Percentiles rank a stretch among this genome's conserved stretches.
Evolutionary conservation across 192 early-diverging fungal genomes (phyloP).

Genomic region (Coemansia sp.): DNA sequence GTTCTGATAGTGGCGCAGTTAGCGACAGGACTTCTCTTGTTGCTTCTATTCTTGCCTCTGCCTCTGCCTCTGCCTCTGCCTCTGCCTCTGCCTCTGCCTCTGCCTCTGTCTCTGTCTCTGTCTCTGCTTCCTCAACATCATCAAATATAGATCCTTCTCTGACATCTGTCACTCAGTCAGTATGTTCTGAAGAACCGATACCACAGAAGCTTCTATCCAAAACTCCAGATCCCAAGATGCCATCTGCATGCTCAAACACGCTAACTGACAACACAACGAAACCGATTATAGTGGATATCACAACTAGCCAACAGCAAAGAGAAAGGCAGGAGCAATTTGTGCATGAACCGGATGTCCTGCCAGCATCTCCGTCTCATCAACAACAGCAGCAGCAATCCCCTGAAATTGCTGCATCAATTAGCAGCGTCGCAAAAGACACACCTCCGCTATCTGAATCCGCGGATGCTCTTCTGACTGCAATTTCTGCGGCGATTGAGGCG

Average conservation of each 20-base stretch:
- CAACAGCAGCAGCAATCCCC: neutral
- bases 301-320: neutral
- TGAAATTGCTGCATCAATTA: neutral
- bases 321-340: neutral
- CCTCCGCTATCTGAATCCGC: neutral
- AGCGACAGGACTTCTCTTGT: too few relatives aligned
- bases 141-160: neutral
- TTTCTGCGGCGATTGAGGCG: neutral
- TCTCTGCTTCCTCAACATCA: neutral
- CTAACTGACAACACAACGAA: neutral
- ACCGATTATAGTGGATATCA: neutral
- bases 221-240: neutral
- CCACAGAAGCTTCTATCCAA: neutral
- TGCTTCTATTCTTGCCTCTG: too few relatives aligned
- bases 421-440: neutral
- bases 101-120: too few relatives aligned
- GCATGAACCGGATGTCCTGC: neutral
- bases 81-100: too few relatives aligned
- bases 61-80: too few relatives aligned
- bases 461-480: neutral
- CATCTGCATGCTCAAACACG: neutral
- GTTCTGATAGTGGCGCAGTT: neutral
- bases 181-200: neutral
- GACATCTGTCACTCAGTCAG: neutral
- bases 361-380: too few relatives aligned